Conservation (phyloP, 2,329 filamentous ascomycete genomes). For the Calonectria pauciramosa region DNA sequence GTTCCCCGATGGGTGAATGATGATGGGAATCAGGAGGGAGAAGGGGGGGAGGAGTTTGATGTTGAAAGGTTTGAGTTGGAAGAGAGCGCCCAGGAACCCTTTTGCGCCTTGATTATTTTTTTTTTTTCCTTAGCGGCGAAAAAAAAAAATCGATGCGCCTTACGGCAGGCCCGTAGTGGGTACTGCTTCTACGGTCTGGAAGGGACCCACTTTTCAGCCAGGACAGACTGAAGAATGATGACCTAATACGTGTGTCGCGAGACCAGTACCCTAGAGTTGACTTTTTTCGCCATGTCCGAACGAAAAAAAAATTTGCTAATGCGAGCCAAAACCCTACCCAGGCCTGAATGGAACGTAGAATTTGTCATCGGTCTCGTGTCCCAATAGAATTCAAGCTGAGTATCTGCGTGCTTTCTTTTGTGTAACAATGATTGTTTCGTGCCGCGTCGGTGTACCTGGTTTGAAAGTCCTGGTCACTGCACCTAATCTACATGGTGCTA, state of each 20-base stretch:
- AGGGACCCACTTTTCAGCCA: slow-evolving; percentile 22
- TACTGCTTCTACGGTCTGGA: slow-evolving; percentile 27
- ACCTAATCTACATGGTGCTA: neutral
- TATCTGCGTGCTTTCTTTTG: neutral
- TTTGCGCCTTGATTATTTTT: slow-evolving; percentile 40
- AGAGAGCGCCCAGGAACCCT: slow-evolving; percentile 26
- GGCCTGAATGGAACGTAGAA: neutral
- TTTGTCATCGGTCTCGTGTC: neutral
- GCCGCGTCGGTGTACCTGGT: neutral
- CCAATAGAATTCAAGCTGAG: neutral
- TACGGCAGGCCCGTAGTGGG: slow-evolving; percentile 41
- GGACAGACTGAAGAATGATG: neutral
- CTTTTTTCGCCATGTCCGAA: slow-evolving; percentile 12
- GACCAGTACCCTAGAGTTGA: slow-evolving; percentile 14
- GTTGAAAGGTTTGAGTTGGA: slow-evolving; percentile 45
- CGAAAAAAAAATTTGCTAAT: neutral
- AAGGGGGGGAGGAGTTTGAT: slow-evolving; percentile 37
- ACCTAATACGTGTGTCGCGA: slow-evolving; percentile 19
- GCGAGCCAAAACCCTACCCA: slow-evolving; percentile 1
- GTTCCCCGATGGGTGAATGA: slow-evolving; percentile 44
- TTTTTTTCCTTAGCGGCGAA: slow-evolving; percentile 46
- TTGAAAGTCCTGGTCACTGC: neutral
- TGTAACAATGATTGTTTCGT: slow-evolving; percentile 2
- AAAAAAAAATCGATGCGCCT: slow-evolving; percentile 39
- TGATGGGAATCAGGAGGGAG: slow-evolving; percentile 37